Percentiles rank a stretch among this genome's conserved stretches.
Conservation (phyloP, 2,329 filamentous ascomycete genomes). For the Colletotrichum sp. region DNA sequence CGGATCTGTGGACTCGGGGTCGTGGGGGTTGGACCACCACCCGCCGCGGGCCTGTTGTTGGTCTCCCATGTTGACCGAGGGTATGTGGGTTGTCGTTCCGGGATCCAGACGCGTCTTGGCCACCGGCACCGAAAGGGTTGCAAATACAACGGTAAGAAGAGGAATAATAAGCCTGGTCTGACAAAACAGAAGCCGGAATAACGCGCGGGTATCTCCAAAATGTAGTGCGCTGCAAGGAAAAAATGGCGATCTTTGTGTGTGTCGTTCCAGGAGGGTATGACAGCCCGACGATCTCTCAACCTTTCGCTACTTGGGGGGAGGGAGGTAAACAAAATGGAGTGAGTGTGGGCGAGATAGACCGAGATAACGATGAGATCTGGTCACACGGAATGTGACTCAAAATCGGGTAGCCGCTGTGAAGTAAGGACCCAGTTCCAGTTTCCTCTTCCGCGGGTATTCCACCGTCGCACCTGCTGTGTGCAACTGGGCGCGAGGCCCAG, state of each 20-base stretch:
- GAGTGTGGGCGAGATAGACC: neutral
- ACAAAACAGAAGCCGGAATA: neutral
- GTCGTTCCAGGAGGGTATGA: neutral
- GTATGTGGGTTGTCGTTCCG: neutral
- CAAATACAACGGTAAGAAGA: neutral
- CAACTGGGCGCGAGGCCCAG: constrained; percentile 18
- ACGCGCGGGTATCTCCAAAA: constrained; percentile 18
- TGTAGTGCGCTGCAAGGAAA: constrained; percentile 2
- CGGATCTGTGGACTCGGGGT: constrained; percentile 69
- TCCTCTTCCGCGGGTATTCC: neutral
- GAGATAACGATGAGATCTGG: neutral
- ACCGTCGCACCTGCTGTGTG: constrained; percentile 4
- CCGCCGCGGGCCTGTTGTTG: constrained; percentile 6
- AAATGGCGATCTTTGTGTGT: neutral
- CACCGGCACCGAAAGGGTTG: neutral
- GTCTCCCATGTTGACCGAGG: constrained; percentile 10
- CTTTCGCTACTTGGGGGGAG: neutral
- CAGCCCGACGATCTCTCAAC: neutral
- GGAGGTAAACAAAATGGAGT: neutral
- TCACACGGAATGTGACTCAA: constrained; percentile 18
- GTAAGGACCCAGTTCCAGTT: neutral
- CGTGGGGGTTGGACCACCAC: constrained; percentile 21
- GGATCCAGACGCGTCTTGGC: neutral
- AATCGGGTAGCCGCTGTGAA: neutral
- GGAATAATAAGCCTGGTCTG: neutral